Evolutionary conservation across 345 rosid species (phyloP), one percentile per base, ranked within the genome.

Genomic region (Eucalyptus curtisii): DNA sequence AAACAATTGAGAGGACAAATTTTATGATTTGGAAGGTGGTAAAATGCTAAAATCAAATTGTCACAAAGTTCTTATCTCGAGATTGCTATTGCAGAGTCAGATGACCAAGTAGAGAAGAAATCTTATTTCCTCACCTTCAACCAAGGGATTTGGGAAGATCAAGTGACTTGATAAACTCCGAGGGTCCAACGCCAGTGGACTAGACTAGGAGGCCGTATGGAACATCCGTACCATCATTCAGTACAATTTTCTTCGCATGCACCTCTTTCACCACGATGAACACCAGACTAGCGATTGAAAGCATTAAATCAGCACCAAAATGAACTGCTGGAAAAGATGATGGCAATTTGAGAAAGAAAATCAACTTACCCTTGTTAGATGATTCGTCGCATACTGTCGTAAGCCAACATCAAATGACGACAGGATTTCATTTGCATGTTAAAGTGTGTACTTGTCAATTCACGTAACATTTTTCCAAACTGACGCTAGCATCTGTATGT

Each of bases 141-240:
- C 96, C 96, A 48, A 93, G 92, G 80, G 96, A 91, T 89, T 92
- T 93, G 85, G 96, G 95, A 71, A 94, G 91, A 89, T 92, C 53
- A 13, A 95, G 87, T 82, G 96, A 90, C 86, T 93, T 95, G 17
- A 94, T 93, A 88, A 95, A 95, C 90, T 93, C 87, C 40, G 96
- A 95, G 40, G 97, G 95, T 86, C 99, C 99, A 87, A 97, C 98
- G 50, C 99, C 97, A 5, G 98, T 95, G 33, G 99, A 97, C 99
- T 97, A 96, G 19, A 97, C 98, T 89, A 96, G 86, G 49, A 96
- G 98, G 53, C 99, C 99, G 14, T 95, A 95, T 14, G 99, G 96
- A 90, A 96, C 97, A n/a, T 91, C 92, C 50, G 95, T 94, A 8
- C 96, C 95, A 52, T 95, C 96, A 88, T 55, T 94, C 6, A 94